Evolutionary conservation across 2,329 filamentous ascomycete species (phyloP), one percentile per base, ranked within the genome.

Genomic region (Aureobasidium sp.): DNA sequence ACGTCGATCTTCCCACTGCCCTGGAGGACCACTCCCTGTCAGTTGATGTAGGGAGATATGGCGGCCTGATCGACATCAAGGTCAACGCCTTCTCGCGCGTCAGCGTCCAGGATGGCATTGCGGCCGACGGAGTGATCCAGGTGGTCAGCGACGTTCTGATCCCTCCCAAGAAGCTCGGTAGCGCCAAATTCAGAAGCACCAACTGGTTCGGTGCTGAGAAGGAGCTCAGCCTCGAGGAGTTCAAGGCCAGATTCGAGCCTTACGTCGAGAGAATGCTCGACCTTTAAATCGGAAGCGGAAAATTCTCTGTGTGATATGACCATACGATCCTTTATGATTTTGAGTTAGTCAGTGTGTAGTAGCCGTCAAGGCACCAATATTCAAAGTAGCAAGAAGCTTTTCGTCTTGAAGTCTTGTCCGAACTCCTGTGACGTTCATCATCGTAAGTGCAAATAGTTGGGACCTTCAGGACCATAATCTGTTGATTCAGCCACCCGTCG

Each of bases 111-210:
- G 91, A 96, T 70, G 87, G 81, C 0, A 74, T 94, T 61, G 88
- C 87, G 0, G 83, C 81, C 69, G 89, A 96, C 71, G 92, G 92
- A 36, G 91, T 93, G 15, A 83, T 96, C 41, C 92, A 96, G 62
- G 85, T 93, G 17, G 79, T 94, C 0, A 80, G 82, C 52, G 81
- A 81, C 62, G 84, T 96, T 0, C 76, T 95, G 62, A 84, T 97
- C 66, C 92, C 92, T 45, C 90, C 91, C 1, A 85, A 83, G 74
- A 80, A 80, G 64, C 70, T 78, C 67, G 74, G 75, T 29, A 70
- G 70, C 15, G 42, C 63, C 67, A 72, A 62, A 66, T 68, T 27
- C 49, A 67, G 65, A 52, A 72, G 70, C 0, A 70, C 69, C 56
- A 71, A 73, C 47, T 66, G 72, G 31, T 79, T 76, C 75, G 64